Percentiles rank a stretch among this genome's conserved stretches.
Evolutionary conservation across 495 filamentous ascomycete species (phyloP).

Genomic region (Patellaria atrata): DNA sequence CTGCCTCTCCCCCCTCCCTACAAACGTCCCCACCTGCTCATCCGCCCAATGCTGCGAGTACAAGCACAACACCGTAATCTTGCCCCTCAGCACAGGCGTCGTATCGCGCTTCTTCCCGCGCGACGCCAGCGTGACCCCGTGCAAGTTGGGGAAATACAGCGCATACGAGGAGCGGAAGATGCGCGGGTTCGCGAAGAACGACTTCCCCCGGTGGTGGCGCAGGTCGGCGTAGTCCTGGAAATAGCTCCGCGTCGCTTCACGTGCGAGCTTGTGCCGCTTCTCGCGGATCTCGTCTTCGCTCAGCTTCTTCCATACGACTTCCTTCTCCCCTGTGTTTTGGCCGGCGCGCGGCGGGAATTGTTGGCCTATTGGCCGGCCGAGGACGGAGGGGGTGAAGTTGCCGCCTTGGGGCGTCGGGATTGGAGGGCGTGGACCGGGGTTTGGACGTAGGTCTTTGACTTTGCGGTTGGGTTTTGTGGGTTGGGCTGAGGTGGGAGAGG

Average conservation of each 20-base stretch:
- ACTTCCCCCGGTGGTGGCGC: slow-evolving; percentile 62
- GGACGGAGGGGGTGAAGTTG: slow-evolving; percentile 54
- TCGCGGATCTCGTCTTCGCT: slow-evolving; percentile 73
- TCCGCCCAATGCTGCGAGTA: slow-evolving; percentile 78
- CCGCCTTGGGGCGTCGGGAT: too few relatives aligned
- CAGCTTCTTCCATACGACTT: slow-evolving; percentile 47
- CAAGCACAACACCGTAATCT: slow-evolving; percentile 61
- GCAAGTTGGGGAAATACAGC: slow-evolving; percentile 87
- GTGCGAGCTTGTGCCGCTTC: slow-evolving; percentile 45
- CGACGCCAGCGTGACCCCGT: slow-evolving; percentile 54
- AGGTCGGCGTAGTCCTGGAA: slow-evolving; percentile 87
- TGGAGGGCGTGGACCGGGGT: too few relatives aligned
- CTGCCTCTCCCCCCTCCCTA: slow-evolving; percentile 36
- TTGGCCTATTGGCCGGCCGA: slow-evolving; percentile 72
- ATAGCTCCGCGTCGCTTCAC: slow-evolving; percentile 38
- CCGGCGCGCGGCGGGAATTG: slow-evolving; percentile 52
- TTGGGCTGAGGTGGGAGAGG: too few relatives aligned
- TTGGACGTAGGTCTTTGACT: too few relatives aligned
- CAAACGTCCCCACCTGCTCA: slow-evolving; percentile 60
- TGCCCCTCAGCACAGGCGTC: slow-evolving; percentile 52
- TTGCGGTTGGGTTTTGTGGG: too few relatives aligned
- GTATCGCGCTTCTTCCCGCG: slow-evolving; percentile 43
- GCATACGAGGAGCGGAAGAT: slow-evolving; percentile 62
- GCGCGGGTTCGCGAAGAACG: slow-evolving; percentile 62
- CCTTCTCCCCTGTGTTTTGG: slow-evolving; percentile 67